phyloP scores from a whole-genome alignment of 2,329 filamentous ascomycete species.

The Talaromyces sp. region DNA sequence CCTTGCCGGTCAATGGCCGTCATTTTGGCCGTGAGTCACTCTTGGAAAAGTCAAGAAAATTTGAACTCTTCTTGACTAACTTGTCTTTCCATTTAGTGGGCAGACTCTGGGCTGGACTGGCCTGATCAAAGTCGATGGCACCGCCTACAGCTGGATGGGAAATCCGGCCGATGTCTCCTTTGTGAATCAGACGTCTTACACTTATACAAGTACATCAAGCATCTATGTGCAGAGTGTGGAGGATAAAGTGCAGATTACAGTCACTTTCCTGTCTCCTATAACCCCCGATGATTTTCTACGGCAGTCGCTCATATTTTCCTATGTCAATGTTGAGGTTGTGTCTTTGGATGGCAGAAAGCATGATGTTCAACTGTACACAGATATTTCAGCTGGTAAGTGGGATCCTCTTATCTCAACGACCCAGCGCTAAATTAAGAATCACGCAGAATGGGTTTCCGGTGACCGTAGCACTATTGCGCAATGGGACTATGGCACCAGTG shows the following conservation, averaged over 20 bases:
- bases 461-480: constrained; percentile 56
- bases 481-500: constrained; percentile 59
- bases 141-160: constrained; percentile 67
- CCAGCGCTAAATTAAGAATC: neutral
- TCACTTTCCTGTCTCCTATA: constrained; percentile 70
- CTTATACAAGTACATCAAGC: constrained; percentile 71
- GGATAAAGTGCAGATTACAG: constrained; percentile 61
- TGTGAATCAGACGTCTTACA: constrained; percentile 60
- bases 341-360: constrained; percentile 64
- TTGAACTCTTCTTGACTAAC: neutral
- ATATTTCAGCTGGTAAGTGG: constrained; percentile 63
- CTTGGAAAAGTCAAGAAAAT: neutral
- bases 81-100: constrained; percentile 41
- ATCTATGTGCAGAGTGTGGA: constrained; percentile 67
- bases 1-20: constrained; percentile 67
- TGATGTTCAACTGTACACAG: constrained; percentile 68
- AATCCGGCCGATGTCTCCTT: constrained; percentile 45
- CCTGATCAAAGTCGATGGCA: constrained; percentile 66
- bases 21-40: constrained; percentile 63
- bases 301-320: constrained; percentile 70
- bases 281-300: constrained; percentile 64
- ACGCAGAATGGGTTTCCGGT: constrained; percentile 68
- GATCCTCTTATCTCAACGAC: constrained; percentile 28
- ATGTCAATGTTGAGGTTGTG: constrained; percentile 62
- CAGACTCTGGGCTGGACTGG: constrained; percentile 66